Base-by-base conservation (phyloP, 1,139 yeast species). In the Ogataea hybrid region DNA sequence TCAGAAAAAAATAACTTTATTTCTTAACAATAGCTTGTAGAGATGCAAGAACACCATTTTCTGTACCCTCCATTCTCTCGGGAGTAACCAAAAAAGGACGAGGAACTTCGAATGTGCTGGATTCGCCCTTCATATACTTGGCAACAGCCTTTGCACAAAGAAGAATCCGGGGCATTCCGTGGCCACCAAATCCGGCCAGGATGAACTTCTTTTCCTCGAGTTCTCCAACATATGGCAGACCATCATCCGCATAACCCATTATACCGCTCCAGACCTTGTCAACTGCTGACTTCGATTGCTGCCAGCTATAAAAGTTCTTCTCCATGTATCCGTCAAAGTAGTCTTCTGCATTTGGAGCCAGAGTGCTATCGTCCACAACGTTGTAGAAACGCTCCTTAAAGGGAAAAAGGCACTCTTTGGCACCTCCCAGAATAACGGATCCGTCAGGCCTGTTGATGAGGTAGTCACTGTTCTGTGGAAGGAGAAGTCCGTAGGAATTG, bases 141-240 rank as follows among this genome's bases (percentile, higher is more conserved):
- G 49, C 46, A 16, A 55, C 35, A 8, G 47, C 50, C 30, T 45
- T 51, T 12, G 52, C 46, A 34, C 50, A 42, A 11, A 51, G 37
- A 15, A 52, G 44, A 14, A 53, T 44, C 27, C 59, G 41, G 10
- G 61, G 61, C 60, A 57, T 57, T 20, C 59, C 60, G 42, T 60
- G 63, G 5, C 63, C 64, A 30, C 54, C 56, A 38, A 54, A 60
- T 1, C 64, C 64, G 12, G 64, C 63, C 32, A 53, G 47, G 11
- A 58, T 46, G 28, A 47, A 58, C 20, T 53, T 49, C 20, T 53
- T 53, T 6, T 52, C 47, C 14, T 49, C 48, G 3, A 41, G 32
- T 29, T 57, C 58, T 2, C 62, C 63, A 20, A 56, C 54, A 41
- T 53, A 58, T 12, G 64, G 63, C 14, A 59, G 41, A 12, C 32